These are phyloP conservation scores for Aspergillus sclerotiicarbonarius DNA, from an alignment of 495 filamentous ascomycete species.

Conservation along the genomic window DNA sequence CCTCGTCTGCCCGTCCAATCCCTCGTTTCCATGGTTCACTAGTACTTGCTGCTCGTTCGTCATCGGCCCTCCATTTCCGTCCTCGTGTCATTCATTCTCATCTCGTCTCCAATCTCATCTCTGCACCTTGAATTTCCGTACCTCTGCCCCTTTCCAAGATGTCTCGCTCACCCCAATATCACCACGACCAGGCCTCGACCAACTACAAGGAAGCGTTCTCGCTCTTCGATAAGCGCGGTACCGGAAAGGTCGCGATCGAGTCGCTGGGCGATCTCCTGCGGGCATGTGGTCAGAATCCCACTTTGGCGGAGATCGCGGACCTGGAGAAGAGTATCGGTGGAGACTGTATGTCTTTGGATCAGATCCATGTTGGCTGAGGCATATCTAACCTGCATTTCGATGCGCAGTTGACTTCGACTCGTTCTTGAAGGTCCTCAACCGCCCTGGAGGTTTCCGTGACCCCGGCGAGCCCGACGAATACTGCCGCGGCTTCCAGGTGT, in stretches of 20 bases:
- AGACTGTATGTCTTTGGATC: conserved; percentile 67
- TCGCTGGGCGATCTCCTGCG: conserved; percentile 90
- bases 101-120: not conserved
- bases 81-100: not conserved
- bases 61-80: not conserved
- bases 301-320: conserved; percentile 84
- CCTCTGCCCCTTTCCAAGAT: conserved; percentile 12
- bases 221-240: conserved; percentile 98
- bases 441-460: conserved; percentile 95
- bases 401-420: conserved; percentile 90
- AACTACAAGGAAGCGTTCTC: conserved; percentile 99
- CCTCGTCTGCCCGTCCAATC: conserved; percentile 6
- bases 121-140: not conserved
- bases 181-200: conserved; percentile 76
- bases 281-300: conserved; percentile 97
- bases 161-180: conserved; percentile 27
- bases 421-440: conserved; percentile 92
- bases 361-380: not conserved
- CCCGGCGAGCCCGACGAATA: conserved; percentile 97
- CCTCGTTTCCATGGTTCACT: conserved; percentile 4
- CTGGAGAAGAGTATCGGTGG: conserved; percentile 81
- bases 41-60: conserved; percentile 1
- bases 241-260: conserved; percentile 79
- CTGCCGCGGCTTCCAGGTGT: conserved; percentile 96
- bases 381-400: not conserved